Percentiles rank a stretch among this genome's conserved stretches.
Conservation (phyloP, 1,284 basidiomycete genomes). For the Fomitiporia mediterranea region DNA sequence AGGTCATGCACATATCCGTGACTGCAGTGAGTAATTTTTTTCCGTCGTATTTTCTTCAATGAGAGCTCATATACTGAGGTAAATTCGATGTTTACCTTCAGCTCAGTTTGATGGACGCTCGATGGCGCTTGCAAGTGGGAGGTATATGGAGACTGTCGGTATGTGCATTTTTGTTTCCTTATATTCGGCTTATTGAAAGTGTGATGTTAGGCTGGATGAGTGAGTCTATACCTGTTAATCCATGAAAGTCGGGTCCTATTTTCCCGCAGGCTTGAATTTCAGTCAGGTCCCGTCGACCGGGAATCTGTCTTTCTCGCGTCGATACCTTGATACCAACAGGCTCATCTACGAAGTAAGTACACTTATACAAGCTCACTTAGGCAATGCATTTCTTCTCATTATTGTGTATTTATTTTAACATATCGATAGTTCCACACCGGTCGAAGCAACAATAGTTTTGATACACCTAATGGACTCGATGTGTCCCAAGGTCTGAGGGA, state of each 20-base stretch:
- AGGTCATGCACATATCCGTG: slow-evolving; percentile 48
- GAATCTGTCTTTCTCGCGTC: slow-evolving; percentile 57
- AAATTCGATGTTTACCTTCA: slow-evolving; percentile 20
- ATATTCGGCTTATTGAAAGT: not conserved
- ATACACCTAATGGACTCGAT: slow-evolving; percentile 45
- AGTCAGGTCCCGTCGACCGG: slow-evolving; percentile 31
- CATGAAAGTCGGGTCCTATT: not conserved
- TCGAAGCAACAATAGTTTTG: slow-evolving; percentile 43
- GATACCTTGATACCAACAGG: slow-evolving; percentile 72
- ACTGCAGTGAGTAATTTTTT: slow-evolving; percentile 37
- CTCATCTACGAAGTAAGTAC: slow-evolving; percentile 60
- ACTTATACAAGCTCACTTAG: not conserved
- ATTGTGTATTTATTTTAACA: not conserved
- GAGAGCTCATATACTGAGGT: not conserved
- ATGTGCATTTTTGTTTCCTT: slow-evolving; percentile 21
- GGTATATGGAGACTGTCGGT: slow-evolving; percentile 87
- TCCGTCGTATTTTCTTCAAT: not conserved
- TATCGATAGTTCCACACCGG: slow-evolving; percentile 51
- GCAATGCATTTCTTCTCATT: not conserved
- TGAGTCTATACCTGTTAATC: slow-evolving; percentile 26
- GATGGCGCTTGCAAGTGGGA: slow-evolving; percentile 74
- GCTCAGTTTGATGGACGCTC: slow-evolving; percentile 59
- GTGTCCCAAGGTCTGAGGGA: slow-evolving; percentile 54
- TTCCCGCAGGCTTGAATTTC: slow-evolving; percentile 45
- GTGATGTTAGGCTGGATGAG: slow-evolving; percentile 45